Base-by-base conservation (phyloP, 2,329 filamentous ascomycete genomes). In the Phialocephala sp. region DNA sequence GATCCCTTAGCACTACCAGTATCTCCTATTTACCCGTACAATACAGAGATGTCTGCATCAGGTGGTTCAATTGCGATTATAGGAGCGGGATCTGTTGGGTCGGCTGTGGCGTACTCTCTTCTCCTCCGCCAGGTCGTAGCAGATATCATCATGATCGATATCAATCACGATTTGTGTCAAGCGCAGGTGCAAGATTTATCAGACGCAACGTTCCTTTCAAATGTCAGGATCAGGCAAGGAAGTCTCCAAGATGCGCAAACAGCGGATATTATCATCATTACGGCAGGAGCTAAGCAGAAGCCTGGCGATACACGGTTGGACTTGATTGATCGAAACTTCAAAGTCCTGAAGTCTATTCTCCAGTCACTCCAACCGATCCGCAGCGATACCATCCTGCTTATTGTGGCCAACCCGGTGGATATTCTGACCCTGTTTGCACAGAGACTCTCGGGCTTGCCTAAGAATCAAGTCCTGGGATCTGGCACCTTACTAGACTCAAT, bases 331-430 rank as follows among this genome's bases (percentile, higher is more conserved):
- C 78, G 81, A 3, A 85, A 85, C 67, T 70, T 83, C 24, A 77
- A 78, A 24, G 83, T 85, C 56, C 72, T 86, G 32, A 76, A 77
- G 5, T 80, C 77, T n/a, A 80, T 83, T 18, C 78, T 85, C 37
- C 73, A 77, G 2, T 77, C 77, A 39, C 84, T 86, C 80, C 77
- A 77, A 14, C 83, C 83, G 0, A 82, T 86, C 63, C 76, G 76
- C 32, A 73, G 78, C 3, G 78, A 84, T 62, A 77, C 83, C 0
- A 80, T 87, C 36, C 71, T 86, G 0, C 74, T 87, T 0, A 74
- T 86, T 1, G 83, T 86, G 3, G 80, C 84, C 2, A 85, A 86
- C 71, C 84, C 84, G 0, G 83, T 86, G 22, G 84, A 87, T 70
- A 76, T 86, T 35, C 76, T 86, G 39, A 85, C 84, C 1, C 80